phyloP scores from a whole-genome alignment of 192 early-diverging fungal genomes.

The Umbelopsis ramanniana region DNA sequence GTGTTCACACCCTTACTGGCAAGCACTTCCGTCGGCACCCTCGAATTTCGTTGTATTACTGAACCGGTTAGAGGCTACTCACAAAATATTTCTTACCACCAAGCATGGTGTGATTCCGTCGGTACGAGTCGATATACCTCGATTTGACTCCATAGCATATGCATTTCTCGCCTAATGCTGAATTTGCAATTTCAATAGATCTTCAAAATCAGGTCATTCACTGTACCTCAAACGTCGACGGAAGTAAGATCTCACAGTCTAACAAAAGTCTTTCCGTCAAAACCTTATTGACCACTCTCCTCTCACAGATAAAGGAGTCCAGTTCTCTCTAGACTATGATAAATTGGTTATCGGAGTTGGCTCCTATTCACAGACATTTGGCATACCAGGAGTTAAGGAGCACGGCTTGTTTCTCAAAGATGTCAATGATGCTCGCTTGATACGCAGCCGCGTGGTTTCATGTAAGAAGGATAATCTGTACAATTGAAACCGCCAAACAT shows the following conservation, averaged over 20 bases:
- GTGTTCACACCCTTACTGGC: slow-evolving; percentile 88
- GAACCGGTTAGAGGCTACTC: slow-evolving; percentile 75
- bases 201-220: slow-evolving; percentile 43
- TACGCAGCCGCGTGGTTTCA: slow-evolving; percentile 79
- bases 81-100: slow-evolving; percentile 64
- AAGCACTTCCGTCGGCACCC: slow-evolving; percentile 79
- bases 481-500: too few species aligned
- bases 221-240: slow-evolving; percentile 46
- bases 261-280: not conserved
- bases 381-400: slow-evolving; percentile 82
- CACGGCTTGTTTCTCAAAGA: slow-evolving; percentile 88
- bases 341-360: slow-evolving; percentile 84
- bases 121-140: slow-evolving; percentile 23
- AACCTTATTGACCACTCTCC: not conserved
- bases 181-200: slow-evolving; percentile 27
- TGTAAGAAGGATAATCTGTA: slow-evolving; percentile 38
- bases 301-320: slow-evolving; percentile 27
- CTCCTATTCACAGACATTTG: slow-evolving; percentile 82
- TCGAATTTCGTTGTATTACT: slow-evolving; percentile 85
- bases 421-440: slow-evolving; percentile 81
- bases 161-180: not conserved
- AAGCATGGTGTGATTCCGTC: slow-evolving; percentile 62
- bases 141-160: too few species aligned
- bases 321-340: slow-evolving; percentile 71
- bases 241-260: slow-evolving; percentile 22